Base-by-base conservation (phyloP, 495 filamentous ascomycete genomes). In the Hamigera avellanea region DNA sequence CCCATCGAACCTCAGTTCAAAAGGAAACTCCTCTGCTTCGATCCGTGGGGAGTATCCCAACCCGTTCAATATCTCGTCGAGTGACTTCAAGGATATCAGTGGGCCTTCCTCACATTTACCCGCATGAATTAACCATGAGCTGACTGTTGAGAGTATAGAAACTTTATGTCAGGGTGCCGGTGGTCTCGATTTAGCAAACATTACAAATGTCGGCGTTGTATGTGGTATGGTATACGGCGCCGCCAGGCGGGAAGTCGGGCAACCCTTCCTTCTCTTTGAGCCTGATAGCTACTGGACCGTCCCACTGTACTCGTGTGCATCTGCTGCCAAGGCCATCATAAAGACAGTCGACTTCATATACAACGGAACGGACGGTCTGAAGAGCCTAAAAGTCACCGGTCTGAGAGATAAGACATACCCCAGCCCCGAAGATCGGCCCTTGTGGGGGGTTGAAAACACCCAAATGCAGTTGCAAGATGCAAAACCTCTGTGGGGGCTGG, bases 261-360 rank as follows among this genome's bases (percentile, higher is more conserved):
- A 48, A 8, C 36, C 38, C 6, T 33, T 46, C 4, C 23, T 52
- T 2, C 33, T 57, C 3, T 54, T 54, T 14, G 59, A 67, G 7
- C 35, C 17, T 14, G 55, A 52, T 2, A 55, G 49, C 27, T 17
- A 35, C 2, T 70, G 66, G 66, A 49, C 49, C 2, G 42, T 44
- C 1, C 58, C 64, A 0, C 42, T 70, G 6, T 64, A 67, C 37
- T 39, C 53, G 0, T 71, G 67, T 43, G 61, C 58, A 10, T 53
- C 50, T 2, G 45, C 57, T 2, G 23, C 55, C 8, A 59, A 55
- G 32, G 64, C 65, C 8, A 50, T 44, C 8, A 56, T 71, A 43
- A 67, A 69, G 37, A 59, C 53, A 2, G 59, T 63, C 7, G 21
- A 40, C 7, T 62, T 70, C 45, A 18, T 26, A 3, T 46, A 40